A percentile compares a stretch with the other conserved stretches of the same genome.
These are phyloP conservation scores for Conoideocrella luteorostrata DNA, from an alignment of 2,329 filamentous ascomycete genomes.

Conservation along the genomic window DNA sequence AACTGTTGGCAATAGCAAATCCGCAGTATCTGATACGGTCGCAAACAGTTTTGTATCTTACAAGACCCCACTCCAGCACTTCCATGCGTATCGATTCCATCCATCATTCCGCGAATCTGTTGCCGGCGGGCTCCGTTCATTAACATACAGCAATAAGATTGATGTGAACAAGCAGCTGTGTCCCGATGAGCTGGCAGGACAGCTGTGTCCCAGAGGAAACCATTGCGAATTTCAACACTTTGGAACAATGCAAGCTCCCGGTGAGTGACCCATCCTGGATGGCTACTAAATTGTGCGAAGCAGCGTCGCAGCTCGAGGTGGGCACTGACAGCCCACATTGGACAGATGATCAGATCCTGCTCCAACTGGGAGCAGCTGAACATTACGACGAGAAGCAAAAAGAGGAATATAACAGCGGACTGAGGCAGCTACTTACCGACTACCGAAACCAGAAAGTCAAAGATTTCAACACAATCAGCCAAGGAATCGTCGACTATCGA, in stretches of 20 bases:
- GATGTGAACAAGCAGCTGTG: constrained; percentile 70
- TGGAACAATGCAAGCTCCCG: constrained; percentile 30
- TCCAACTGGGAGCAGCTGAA: constrained; percentile 62
- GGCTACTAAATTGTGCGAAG: constrained; percentile 12
- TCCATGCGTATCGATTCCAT: constrained; percentile 87
- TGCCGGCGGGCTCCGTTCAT: constrained; percentile 71
- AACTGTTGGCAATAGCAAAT: constrained; percentile 3
- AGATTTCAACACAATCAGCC: constrained; percentile 61
- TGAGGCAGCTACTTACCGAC: constrained; percentile 54
- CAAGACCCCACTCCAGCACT: constrained; percentile 72
- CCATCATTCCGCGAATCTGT: constrained; percentile 65
- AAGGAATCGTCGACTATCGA: constrained; percentile 61
- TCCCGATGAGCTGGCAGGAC: constrained; percentile 63
- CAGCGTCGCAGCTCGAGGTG: constrained; percentile 21
- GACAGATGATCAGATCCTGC: constrained; percentile 66
- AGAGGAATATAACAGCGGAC: constrained; percentile 54
- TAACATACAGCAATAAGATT: constrained; percentile 92
- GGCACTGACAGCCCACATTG: constrained; percentile 40
- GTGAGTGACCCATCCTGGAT: constrained; percentile 23
- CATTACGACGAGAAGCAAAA: constrained; percentile 57
- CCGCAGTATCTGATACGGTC: constrained; percentile 15
- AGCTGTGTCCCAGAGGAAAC: constrained; percentile 62
- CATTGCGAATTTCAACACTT: constrained; percentile 79
- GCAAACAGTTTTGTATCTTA: constrained; percentile 51
- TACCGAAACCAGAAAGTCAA: constrained; percentile 53